These are phyloP conservation scores for Orbilia ellipsospora DNA, from an alignment of 2,329 filamentous ascomycete species.

Conservation along the genomic window DNA sequence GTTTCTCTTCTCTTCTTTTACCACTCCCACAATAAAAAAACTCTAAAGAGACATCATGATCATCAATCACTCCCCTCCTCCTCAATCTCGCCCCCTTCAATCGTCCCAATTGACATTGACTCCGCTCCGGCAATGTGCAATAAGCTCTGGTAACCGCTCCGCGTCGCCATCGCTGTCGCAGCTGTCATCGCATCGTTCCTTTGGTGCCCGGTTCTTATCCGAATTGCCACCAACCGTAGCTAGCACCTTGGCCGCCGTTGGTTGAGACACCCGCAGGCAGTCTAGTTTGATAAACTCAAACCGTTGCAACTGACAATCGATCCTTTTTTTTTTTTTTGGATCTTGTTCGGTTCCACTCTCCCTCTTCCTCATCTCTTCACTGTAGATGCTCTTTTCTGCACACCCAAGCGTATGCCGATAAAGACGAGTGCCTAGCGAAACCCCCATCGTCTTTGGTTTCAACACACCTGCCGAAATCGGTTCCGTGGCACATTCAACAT, in stretches of 20 bases:
- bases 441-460: background rate
- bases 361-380: slow-evolving; percentile 33
- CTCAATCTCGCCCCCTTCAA: background rate
- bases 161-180: slow-evolving; percentile 6
- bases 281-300: slow-evolving; percentile 8
- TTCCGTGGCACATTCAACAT: slow-evolving; percentile 22
- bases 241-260: slow-evolving; percentile 32
- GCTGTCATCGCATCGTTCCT: background rate
- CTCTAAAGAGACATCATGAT: slow-evolving; percentile 53
- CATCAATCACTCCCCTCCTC: slow-evolving; percentile 36
- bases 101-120: slow-evolving; percentile 26
- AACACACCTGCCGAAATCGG: slow-evolving; percentile 29
- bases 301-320: background rate
- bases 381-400: slow-evolving; percentile 31
- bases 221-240: slow-evolving; percentile 42
- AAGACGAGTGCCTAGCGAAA: background rate
- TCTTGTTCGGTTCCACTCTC: background rate
- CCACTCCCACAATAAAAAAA: slow-evolving; percentile 29
- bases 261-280: slow-evolving; percentile 23
- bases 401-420: background rate
- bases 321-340: background rate
- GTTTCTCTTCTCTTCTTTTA: slow-evolving; percentile 30
- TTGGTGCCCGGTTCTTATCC: background rate
- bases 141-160: slow-evolving; percentile 18
- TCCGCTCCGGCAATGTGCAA: slow-evolving; percentile 34